Percentiles rank a stretch among this genome's conserved stretches.
Evolutionary conservation across 257 asterid genomes (phyloP).

Genomic region (Nyctanthes arbortristis): DNA sequence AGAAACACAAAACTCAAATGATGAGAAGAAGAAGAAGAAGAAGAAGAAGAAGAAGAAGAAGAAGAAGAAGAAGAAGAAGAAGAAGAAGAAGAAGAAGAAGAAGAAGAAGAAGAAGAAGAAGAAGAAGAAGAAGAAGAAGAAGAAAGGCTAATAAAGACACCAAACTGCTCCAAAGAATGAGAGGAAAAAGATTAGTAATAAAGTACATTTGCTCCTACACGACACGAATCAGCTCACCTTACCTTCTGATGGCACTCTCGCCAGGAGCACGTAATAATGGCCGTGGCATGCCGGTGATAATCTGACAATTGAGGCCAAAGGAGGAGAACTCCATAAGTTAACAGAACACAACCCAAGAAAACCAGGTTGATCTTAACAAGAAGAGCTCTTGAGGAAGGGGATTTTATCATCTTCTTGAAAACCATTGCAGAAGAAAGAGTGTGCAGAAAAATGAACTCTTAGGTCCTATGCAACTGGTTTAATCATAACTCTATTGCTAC

Average conservation of each 20-base stretch:
- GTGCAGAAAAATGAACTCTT: neutral
- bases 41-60: no score
- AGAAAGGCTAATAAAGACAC: no score
- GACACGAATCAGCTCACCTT: constrained; percentile 56
- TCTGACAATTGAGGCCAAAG: constrained; percentile 58
- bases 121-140: no score
- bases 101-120: no score
- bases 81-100: no score
- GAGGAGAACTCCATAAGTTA: constrained; percentile 52
- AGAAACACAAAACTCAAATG: no score
- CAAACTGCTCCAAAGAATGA: no score
- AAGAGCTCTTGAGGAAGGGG: constrained; percentile 57
- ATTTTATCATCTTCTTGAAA: constrained; percentile 51
- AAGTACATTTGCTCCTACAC: no score
- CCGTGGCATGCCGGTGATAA: constrained; percentile 51
- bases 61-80: no score
- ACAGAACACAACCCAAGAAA: constrained; percentile 61
- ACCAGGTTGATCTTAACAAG: constrained; percentile 62
- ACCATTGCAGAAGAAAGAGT: constrained; percentile 17
- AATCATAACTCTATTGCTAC: constrained; percentile 6
- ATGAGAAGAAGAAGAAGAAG: no score
- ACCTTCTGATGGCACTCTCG: constrained; percentile 85
- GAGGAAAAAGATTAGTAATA: no score
- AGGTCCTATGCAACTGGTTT: constrained; percentile 1
- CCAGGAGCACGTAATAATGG: constrained; percentile 63